Evolutionary conservation across 805 yeast species (phyloP), one percentile per base, ranked within the genome.

Genomic region (Ascoidea tarda): DNA sequence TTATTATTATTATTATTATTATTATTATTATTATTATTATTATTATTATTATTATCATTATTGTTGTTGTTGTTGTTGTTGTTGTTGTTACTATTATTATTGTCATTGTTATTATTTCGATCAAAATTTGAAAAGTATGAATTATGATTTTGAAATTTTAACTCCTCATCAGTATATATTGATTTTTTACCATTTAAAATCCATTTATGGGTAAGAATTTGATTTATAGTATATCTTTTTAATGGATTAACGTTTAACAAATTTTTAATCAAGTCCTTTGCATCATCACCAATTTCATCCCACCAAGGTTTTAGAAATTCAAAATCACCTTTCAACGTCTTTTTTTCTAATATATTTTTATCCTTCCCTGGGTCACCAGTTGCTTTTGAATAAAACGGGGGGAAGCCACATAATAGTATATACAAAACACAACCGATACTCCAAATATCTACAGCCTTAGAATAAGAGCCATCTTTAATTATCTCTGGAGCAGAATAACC

Each of bases 221-320:
- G 82, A 49, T 81, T 82, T 48, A 84, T 75, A 2, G 85, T 77
- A 57, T 82, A 84, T 59, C 95, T 72, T 51, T 74, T 75, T 10
- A 71, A 70, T 1, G 93, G 90, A 63, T 86, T 80, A 14, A 83
- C 84, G 32, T 82, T 81, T 57, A 86, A 69, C 64, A 86, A 71
- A 59, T 77, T 79, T 4, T 76, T 66, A 12, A 86, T 86, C 59
- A 86, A 74, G 59, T 76, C 75, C 61, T 84, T 86, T 32, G 89
- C 90, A 45, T 81, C 87, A 46, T 63, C 66, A 50, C 83, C 74
- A 44, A 86, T 82, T 63, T 86, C 95, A 66, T 85, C 93, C 87
- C 93, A 86, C 95, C 95, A 86, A 1, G 95, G 95, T 54, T 76
- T 69, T 51, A 86, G 69, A 63, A 84, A 86, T n/a, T 78, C 76